A percentile compares a stretch with the other conserved stretches of the same genome.
phyloP scores from a whole-genome alignment of 192 early-diverging fungal genomes.

The Coemansia sp. region DNA sequence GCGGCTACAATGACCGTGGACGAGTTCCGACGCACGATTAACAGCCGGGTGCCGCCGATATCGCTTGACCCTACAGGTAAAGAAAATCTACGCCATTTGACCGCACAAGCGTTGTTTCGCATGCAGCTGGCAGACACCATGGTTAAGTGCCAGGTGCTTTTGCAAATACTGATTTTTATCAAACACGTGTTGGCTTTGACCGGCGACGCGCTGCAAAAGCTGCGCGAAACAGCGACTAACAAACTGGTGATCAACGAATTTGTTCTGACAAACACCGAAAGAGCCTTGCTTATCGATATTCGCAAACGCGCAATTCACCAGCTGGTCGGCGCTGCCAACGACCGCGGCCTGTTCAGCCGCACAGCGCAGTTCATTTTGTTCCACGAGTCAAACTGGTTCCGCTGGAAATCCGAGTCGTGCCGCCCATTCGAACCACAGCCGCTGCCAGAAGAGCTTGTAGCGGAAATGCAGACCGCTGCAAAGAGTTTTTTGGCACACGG shows the following conservation, averaged over 20 bases:
- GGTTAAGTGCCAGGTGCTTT: conserved; percentile 82
- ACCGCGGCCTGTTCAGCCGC: conserved; percentile 63
- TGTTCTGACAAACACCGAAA: conserved; percentile 42
- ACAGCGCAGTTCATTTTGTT: conserved; percentile 67
- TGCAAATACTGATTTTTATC: conserved; percentile 85
- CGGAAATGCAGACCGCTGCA: conserved; percentile 36
- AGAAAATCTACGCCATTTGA: conserved; percentile 31
- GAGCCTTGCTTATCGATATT: conserved; percentile 58
- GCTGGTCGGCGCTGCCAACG: conserved; percentile 57
- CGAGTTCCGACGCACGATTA: conserved; percentile 38
- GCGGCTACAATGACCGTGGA: conserved; percentile 29
- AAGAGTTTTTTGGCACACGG: conserved; percentile 19
- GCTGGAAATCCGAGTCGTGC: conserved; percentile 83
- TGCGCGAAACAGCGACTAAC: conserved; percentile 57
- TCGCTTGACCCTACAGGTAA: conserved; percentile 20
- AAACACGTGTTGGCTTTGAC: conserved; percentile 68
- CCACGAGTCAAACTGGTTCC: conserved; percentile 77
- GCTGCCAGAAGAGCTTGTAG: conserved; percentile 43
- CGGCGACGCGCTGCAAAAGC: conserved; percentile 47
- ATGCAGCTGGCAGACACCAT: conserved; percentile 73
- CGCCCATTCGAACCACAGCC: conserved; percentile 64
- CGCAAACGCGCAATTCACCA: conserved; percentile 53
- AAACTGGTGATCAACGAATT: conserved; percentile 59
- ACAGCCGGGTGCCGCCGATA: conserved; percentile 10
- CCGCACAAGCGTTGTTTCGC: conserved; percentile 33